Evolutionary conservation across 202 grass and related monocot species (phyloP), one percentile per base, ranked within the genome.

Genomic region (Tripidium arundinaceum): DNA sequence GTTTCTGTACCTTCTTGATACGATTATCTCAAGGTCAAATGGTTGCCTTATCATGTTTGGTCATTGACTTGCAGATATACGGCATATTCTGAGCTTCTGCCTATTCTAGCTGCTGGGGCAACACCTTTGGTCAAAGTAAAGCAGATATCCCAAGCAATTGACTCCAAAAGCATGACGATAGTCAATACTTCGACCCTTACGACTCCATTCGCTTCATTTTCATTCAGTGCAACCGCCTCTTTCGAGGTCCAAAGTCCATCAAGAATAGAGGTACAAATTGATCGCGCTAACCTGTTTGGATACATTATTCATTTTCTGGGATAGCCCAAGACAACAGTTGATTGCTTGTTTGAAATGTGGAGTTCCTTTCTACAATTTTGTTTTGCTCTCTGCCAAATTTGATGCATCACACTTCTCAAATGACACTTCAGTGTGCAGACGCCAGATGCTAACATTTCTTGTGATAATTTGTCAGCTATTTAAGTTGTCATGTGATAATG

Each of bases 141-240:
- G 54, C 80, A 85, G 79, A 98, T 98, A 90, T 92, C 90, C 9
- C 95, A 98, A 84, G 79, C 85, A 87, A 91, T 98, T 11, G 83
- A 93, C 68, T 80, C 75, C 2, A 91, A 86, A 72, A 84, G 41
- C 71, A 59, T 86, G 88, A 90, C 68, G 1, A 91, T 98, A 67
- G 79, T 91, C 47, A 98, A 98, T 84, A 79, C 89, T 25, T 86
- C 90, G 8, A 98, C 92, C 55, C 80, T 98, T 58, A 84, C 86
- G 2, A 93, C 79, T 59, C 95, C 95, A 10, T 87, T 91, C 15
- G 90, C 92, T 33, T 91, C 86, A 1, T 94, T 93, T 83, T 94
- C 95, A 49, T 94, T 98, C 79, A 91, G 90, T 7, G 95, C 92
- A 70, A 83, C 92, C 61, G 92, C 95, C 76, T 91, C 92, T 54